Conservation (phyloP, 768 basidiomycete species). For the Strobilomyces confusus region DNA sequence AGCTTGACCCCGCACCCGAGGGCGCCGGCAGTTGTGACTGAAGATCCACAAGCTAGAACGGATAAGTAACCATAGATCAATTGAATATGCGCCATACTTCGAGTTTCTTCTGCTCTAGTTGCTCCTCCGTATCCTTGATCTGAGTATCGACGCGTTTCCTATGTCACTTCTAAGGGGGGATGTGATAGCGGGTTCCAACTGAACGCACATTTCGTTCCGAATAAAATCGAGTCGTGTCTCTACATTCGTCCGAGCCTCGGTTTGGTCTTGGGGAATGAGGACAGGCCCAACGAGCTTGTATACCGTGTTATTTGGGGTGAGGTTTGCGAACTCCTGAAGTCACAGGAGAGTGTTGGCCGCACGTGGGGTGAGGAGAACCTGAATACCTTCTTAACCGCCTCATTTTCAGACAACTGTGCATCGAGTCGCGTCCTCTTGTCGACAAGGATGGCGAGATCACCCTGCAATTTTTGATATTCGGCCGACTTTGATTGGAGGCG, state of each 20-base stretch:
- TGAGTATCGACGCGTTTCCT: slow-evolving; percentile 80
- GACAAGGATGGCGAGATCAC: slow-evolving; percentile 65
- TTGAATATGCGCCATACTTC: slow-evolving; percentile 49
- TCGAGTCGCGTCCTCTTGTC: slow-evolving; percentile 86
- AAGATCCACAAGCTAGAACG: slow-evolving; percentile 56
- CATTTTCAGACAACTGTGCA: slow-evolving; percentile 87
- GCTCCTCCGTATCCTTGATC: slow-evolving; percentile 72
- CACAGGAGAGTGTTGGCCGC: background rate
- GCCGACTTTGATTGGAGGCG: slow-evolving; percentile 64
- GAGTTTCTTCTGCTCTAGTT: slow-evolving; percentile 74
- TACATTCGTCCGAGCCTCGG: slow-evolving; percentile 83
- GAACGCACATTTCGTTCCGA: slow-evolving; percentile 72
- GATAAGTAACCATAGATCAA: slow-evolving; percentile 11
- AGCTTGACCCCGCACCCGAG: slow-evolving; percentile 18
- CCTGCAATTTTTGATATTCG: slow-evolving; percentile 80
- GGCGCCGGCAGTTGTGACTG: slow-evolving; percentile 53
- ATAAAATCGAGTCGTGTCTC: slow-evolving; percentile 91
- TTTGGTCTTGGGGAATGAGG: slow-evolving; percentile 83
- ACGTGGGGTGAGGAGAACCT: background rate
- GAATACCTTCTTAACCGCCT: slow-evolving; percentile 81
- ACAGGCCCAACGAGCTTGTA: slow-evolving; percentile 93
- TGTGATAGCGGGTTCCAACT: background rate
- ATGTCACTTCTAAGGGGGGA: slow-evolving; percentile 8
- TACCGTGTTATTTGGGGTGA: slow-evolving; percentile 73
- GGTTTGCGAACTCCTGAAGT: slow-evolving; percentile 71